Evolutionary conservation across 78 protist genomes (phyloP), one percentile per base, ranked within the genome.

Genomic region (Dictyostelium citrinum): DNA sequence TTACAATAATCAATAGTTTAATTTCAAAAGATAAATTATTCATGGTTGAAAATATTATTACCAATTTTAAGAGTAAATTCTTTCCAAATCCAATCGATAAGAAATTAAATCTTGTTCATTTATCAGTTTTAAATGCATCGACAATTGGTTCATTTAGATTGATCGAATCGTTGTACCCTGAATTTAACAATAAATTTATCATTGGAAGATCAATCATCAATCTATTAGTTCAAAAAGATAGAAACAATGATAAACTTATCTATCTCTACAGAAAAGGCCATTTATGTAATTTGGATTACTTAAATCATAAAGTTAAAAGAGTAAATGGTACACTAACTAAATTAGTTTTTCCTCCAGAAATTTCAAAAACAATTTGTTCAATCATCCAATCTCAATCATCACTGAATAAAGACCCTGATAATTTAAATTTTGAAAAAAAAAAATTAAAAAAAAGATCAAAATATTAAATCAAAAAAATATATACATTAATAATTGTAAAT

Each of bases 71-170:
- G 35, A 16, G 35, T 17, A 70, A 20, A 70, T 31, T 16, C 5
- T 70, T 70, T 70, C 16, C 43, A 70, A 70, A 70, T 33, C 77
- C 77, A 70, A 70, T 70, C 5, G 77, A 70, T 29, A 70, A 70
- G 14, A 70, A 33, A 70, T 70, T 70, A 33, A 70, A 70, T 70
- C 24, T 70, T 6, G 27, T 70, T 33, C 37, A 33, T 31, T 17
- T 70, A 70, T 70, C 77, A 70, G 5, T 70, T 6, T 16, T 70
- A 70, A 70, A 70, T 70, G 12, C 77, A 0, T 29, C 35, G 1
- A 31, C 46, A 5, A 17, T 70, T 33, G 22, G 45, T 33, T 12
- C 43, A 33, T 70, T 70, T 33, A 70, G 35, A 70, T 29, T 70
- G 8, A 33, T 70, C 33, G 77, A 70, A 70, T 33, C 46, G 0